phyloP scores from a whole-genome alignment of 139 green algal species.

The Coelastrella sp. region DNA sequence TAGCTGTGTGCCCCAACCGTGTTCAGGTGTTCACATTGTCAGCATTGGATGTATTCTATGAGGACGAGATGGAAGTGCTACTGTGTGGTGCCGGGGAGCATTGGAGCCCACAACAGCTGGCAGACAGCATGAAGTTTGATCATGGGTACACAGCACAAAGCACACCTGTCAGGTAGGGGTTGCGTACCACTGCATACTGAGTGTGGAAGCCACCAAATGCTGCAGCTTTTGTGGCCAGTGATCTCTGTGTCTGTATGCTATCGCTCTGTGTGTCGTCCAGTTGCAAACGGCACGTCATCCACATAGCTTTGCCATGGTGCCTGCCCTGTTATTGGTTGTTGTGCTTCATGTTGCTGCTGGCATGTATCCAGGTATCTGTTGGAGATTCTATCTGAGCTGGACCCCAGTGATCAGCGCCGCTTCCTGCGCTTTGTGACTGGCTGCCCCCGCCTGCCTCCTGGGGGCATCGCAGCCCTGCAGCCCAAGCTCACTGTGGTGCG shows the following conservation, averaged over 20 bases:
- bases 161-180: constrained; percentile 48
- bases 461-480: constrained; percentile 90
- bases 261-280: too few relatives aligned
- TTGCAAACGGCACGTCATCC: too few relatives aligned
- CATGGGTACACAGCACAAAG: constrained; percentile 90
- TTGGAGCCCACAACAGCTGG: constrained; percentile 87
- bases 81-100: constrained; percentile 89
- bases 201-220: background rate
- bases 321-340: too few relatives aligned
- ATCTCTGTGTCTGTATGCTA: too few relatives aligned
- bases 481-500: constrained; percentile 97
- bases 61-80: constrained; percentile 95
- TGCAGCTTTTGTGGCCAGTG: too few relatives aligned
- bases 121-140: constrained; percentile 95
- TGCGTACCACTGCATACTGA: background rate
- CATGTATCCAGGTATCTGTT: constrained; percentile 68
- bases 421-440: constrained; percentile 99
- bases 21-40: constrained; percentile 68
- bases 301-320: too few relatives aligned
- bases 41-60: constrained; percentile 81
- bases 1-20: background rate
- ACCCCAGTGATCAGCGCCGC: constrained; percentile 83
- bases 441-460: constrained; percentile 91
- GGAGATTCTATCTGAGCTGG: constrained; percentile 91
- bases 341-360: background rate